Conservation (phyloP, 768 basidiomycete genomes). For the Leccinum rimulosum region DNA sequence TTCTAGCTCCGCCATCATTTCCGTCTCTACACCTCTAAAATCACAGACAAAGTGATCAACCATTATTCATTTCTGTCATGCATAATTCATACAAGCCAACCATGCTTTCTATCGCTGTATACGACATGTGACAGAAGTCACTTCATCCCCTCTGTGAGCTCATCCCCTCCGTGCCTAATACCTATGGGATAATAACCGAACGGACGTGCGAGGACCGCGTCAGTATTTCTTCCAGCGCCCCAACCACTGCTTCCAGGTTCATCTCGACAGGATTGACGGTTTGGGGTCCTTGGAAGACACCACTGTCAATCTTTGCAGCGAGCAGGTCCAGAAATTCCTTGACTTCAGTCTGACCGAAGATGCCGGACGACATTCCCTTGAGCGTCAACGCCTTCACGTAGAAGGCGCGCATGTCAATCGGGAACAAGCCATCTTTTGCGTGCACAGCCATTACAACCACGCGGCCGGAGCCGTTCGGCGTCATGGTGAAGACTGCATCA, state of each 20-base stretch:
- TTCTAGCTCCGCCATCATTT: too few species aligned
- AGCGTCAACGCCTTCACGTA: constrained; percentile 31
- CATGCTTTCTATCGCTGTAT: background rate
- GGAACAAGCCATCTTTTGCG: constrained; percentile 31
- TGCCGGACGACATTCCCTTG: constrained; percentile 32
- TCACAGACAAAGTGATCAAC: background rate
- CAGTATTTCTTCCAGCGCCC: constrained; percentile 25
- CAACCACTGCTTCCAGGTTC: constrained; percentile 18
- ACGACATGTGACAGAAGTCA: background rate
- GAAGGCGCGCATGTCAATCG: constrained; percentile 31
- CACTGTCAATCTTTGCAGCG: constrained; percentile 30
- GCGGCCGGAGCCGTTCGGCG: constrained; percentile 30
- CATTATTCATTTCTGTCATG: background rate
- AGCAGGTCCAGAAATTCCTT: constrained; percentile 30
- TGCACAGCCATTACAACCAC: constrained; percentile 36
- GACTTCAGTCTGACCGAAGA: constrained; percentile 19
- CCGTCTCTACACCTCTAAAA: too few species aligned
- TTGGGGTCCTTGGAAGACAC: constrained; percentile 27
- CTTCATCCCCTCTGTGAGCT: background rate
- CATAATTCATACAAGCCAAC: background rate
- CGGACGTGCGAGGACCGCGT: constrained; percentile 29
- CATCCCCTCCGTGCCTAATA: background rate
- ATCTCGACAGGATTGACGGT: constrained; percentile 23
- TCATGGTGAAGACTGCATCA: constrained; percentile 35
- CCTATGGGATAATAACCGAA: constrained; percentile 27